Base-by-base conservation (phyloP, 805 yeast species). In the Starmerella geochares region DNA sequence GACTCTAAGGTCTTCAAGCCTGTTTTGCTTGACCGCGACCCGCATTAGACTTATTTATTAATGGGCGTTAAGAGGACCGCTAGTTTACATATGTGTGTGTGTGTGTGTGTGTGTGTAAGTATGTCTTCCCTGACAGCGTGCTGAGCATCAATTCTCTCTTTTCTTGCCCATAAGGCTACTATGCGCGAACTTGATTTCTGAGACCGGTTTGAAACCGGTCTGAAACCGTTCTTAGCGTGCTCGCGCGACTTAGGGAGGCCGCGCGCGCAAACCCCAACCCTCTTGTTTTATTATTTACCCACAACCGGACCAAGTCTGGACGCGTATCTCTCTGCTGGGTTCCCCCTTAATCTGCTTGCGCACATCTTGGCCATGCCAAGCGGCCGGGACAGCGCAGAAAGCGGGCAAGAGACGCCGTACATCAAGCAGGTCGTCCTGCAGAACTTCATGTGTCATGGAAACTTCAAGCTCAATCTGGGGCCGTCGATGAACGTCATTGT, bases 1-100 rank as follows among this genome's bases (percentile, higher is more conserved):
- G 99, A 92, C 63, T 96, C 92, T 59, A 86, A 86, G 62, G 92
- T 92, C 20, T 72, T 92, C 59, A 88, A 88, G 65, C 96, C 96
- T 1, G 95, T 86, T 0, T 74, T 90, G 47, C 73, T 88, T 51
- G 97, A 90, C 59, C 50, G 62, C 6, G 61, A 58, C 14, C 60
- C 59, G 8, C 35, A 48, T 10, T 49, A 47, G 36, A 24, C 16
- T 24, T 17, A 17, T 38, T 38, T 17, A 17, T 38, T 16, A 33
- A 9, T 11, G n/a, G n/a, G 21, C 37, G n/a, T 33, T 16, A 33
- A 17, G 16, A 33, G 37, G 37, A 33, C 16, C 13, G 37, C 23
- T 11, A 33, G 9, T 31, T 8, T 14, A 8, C 16, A 31, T 6
- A 7, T 5, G 16, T 31, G 7, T 31, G 17, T 9, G 29, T 27